These are phyloP conservation scores for Lentinula edodes DNA, from an alignment of 768 basidiomycete genomes.

Conservation along the genomic window DNA sequence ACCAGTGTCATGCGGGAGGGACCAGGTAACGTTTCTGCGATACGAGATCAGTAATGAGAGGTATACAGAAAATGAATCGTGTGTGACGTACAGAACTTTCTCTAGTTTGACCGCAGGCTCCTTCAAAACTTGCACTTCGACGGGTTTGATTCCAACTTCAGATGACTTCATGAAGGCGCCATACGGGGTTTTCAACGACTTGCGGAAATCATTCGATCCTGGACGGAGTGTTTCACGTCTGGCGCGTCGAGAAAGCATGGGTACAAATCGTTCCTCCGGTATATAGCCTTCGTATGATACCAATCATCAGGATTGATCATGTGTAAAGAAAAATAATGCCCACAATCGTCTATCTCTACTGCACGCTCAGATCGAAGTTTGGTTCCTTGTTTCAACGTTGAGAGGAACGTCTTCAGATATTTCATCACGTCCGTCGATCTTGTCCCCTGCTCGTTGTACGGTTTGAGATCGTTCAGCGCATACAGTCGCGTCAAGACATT, in stretches of 20 bases:
- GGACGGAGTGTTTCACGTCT: slow-evolving; percentile 40
- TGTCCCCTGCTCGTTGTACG: slow-evolving; percentile 39
- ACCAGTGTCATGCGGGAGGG: slow-evolving; percentile 20
- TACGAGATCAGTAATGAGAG: not conserved
- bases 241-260: slow-evolving; percentile 41
- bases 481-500: slow-evolving; percentile 32
- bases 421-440: slow-evolving; percentile 27
- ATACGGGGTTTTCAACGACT: slow-evolving; percentile 19
- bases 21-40: slow-evolving; percentile 25
- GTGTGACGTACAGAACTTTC: slow-evolving; percentile 36
- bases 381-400: not conserved
- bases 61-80: not conserved
- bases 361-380: slow-evolving; percentile 28
- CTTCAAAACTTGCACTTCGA: slow-evolving; percentile 12
- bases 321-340: slow-evolving; percentile 3
- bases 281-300: slow-evolving; percentile 19
- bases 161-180: slow-evolving; percentile 16
- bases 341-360: slow-evolving; percentile 32
- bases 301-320: not conserved
- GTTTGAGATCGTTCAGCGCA: slow-evolving; percentile 23
- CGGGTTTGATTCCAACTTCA: slow-evolving; percentile 11
- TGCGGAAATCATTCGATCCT: slow-evolving; percentile 21
- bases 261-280: slow-evolving; percentile 31
- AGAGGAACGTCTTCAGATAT: slow-evolving; percentile 22
- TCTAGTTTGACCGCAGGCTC: slow-evolving; percentile 27